A percentile compares a stretch with the other conserved stretches of the same genome.
Conservation (phyloP, 1,139 yeast species). For the Yamadazyma diospyri region DNA sequence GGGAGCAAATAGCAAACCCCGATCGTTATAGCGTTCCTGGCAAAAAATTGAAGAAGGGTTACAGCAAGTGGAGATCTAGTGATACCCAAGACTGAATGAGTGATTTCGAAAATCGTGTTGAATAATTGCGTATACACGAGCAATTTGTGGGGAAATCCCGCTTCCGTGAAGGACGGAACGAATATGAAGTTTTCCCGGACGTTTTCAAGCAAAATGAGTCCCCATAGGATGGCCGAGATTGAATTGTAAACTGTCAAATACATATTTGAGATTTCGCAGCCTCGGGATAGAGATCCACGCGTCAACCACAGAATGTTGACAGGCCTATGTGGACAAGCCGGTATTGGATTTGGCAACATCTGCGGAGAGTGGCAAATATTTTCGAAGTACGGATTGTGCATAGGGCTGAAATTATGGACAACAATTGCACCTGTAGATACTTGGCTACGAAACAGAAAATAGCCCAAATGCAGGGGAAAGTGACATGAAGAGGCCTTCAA, state of each 20-base stretch:
- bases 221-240: conserved; percentile 67
- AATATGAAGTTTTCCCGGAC: neutral
- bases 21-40: conserved; percentile 29
- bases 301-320: too few species aligned
- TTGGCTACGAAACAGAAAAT: too few species aligned
- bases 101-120: conserved; percentile 29
- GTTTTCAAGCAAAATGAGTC: neutral
- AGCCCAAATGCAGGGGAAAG: too few species aligned
- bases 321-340: too few species aligned
- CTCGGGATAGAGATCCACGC: too few species aligned
- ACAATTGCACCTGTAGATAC: too few species aligned
- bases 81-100: conserved; percentile 24
- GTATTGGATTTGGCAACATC: too few species aligned
- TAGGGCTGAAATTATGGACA: too few species aligned
- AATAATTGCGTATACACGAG: conserved; percentile 26
- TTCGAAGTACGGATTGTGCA: too few species aligned
- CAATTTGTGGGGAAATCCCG: conserved; percentile 26
- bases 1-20: conserved; percentile 33
- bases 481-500: too few species aligned
- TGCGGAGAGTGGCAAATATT: too few species aligned
- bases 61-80: conserved; percentile 30
- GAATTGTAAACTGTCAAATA: conserved; percentile 50
- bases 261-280: too few species aligned
- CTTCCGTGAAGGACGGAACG: neutral
- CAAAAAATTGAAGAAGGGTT: conserved; percentile 30